Conservation (phyloP, 176 grass and related monocot genomes). For the Musa beccarii region DNA sequence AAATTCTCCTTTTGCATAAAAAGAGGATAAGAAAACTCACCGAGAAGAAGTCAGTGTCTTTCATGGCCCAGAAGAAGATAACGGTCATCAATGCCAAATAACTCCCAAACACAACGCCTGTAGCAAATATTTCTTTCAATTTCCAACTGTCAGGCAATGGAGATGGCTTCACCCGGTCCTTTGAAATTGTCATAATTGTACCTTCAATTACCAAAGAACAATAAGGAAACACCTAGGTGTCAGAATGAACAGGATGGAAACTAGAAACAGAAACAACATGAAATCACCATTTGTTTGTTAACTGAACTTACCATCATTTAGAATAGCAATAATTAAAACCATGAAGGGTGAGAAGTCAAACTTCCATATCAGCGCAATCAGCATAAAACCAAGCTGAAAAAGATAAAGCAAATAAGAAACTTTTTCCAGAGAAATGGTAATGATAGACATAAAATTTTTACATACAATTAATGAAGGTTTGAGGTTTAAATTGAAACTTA, state of each 20-base stretch:
- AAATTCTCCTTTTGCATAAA: neutral
- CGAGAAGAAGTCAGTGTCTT: slow-evolving; percentile 72
- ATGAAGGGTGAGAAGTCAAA: slow-evolving; percentile 98
- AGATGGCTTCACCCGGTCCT: slow-evolving; percentile 87
- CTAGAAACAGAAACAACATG: neutral
- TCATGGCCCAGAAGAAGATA: slow-evolving; percentile 89
- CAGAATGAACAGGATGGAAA: neutral
- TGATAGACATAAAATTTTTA: too few relatives aligned
- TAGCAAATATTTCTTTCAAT: slow-evolving; percentile 81
- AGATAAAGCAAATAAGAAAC: slow-evolving; percentile 1
- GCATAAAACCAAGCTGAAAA: slow-evolving; percentile 86
- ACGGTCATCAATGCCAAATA: slow-evolving; percentile 94
- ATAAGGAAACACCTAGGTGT: neutral
- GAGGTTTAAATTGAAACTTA: slow-evolving; percentile 25
- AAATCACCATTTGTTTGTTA: neutral
- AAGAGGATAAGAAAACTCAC: slow-evolving; percentile 22
- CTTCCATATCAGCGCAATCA: slow-evolving; percentile 88
- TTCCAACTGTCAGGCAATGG: slow-evolving; percentile 97
- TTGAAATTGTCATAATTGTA: slow-evolving; percentile 98
- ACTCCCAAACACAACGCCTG: slow-evolving; percentile 71
- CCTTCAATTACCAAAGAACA: slow-evolving; percentile 30
- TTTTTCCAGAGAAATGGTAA: neutral
- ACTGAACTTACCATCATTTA: slow-evolving; percentile 73
- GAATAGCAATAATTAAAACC: slow-evolving; percentile 88
- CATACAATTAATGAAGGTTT: neutral